phyloP scores from a whole-genome alignment of 768 basidiomycete genomes.

The Lyophyllum atratum region DNA sequence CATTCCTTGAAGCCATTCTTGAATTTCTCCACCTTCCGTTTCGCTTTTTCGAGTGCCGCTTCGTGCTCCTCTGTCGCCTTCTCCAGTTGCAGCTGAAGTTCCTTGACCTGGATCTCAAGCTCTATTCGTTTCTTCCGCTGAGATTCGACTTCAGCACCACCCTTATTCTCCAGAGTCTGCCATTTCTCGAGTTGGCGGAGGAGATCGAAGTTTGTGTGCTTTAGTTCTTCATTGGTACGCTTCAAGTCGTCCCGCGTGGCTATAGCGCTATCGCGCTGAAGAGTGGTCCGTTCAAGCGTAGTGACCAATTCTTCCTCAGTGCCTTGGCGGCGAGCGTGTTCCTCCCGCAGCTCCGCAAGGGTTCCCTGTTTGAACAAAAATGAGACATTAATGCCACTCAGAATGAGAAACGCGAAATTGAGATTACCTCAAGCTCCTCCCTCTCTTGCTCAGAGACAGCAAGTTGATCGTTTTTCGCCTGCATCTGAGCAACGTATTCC shows the following conservation, averaged over 20 bases:
- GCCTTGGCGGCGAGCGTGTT: slow-evolving; percentile 50
- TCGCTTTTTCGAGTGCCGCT: slow-evolving; percentile 42
- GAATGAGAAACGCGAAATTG: not conserved
- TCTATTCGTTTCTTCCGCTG: slow-evolving; percentile 55
- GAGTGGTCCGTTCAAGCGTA: slow-evolving; percentile 55
- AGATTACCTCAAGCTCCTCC: slow-evolving; percentile 45
- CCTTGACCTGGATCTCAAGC: slow-evolving; percentile 55
- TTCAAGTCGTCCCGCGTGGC: slow-evolving; percentile 56
- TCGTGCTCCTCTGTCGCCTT: slow-evolving; percentile 36
- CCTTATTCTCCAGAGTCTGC: slow-evolving; percentile 67
- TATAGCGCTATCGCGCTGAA: slow-evolving; percentile 61
- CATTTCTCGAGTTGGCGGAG: slow-evolving; percentile 69
- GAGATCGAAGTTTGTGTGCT: slow-evolving; percentile 55
- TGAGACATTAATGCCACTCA: slow-evolving; percentile 8
- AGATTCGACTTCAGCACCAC: slow-evolving; percentile 57
- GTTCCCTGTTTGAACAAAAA: slow-evolving; percentile 31
- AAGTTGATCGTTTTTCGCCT: slow-evolving; percentile 41
- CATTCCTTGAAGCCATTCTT: slow-evolving; percentile 44
- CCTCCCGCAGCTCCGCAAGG: slow-evolving; percentile 45
- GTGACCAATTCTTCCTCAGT: slow-evolving; percentile 45
- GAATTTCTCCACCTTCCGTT: slow-evolving; percentile 40
- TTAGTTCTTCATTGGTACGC: slow-evolving; percentile 56
- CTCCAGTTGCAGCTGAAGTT: slow-evolving; percentile 41
- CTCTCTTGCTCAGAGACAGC: slow-evolving; percentile 41
- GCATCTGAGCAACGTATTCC: slow-evolving; percentile 36